Conservation (phyloP, 805 yeast species). For the Pachysolen tannophilus region DNA sequence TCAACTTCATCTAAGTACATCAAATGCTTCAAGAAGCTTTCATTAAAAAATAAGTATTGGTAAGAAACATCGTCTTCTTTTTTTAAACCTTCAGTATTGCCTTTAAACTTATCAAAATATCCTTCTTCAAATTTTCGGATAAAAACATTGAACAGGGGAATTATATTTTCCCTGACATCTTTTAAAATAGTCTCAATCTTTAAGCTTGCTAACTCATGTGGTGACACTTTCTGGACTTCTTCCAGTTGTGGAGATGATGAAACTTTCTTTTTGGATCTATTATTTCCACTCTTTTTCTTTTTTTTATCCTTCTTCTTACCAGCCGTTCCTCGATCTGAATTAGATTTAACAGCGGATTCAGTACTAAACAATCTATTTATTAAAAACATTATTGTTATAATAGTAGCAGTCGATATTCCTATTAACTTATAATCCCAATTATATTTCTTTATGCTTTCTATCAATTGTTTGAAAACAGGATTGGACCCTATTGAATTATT, state of each 20-base stretch:
- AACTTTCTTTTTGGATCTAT: too few species aligned
- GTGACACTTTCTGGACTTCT: not conserved
- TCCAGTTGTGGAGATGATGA: too few species aligned
- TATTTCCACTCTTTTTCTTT: conserved; percentile 4
- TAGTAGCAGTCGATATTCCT: conserved; percentile 4
- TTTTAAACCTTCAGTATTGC: not conserved
- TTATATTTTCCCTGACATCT: not conserved
- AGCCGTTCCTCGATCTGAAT: too few species aligned
- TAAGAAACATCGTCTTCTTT: conserved; percentile 21
- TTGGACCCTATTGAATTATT: too few species aligned
- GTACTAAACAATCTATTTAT: not conserved
- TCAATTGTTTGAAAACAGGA: too few species aligned
- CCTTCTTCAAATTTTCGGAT: conserved; percentile 8
- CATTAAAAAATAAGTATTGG: conserved; percentile 53
- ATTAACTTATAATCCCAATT: conserved; percentile 4
- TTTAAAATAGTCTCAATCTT: conserved; percentile 3
- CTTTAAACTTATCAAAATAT: not conserved
- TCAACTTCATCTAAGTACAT: conserved; percentile 63
- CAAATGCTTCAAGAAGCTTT: conserved; percentile 56
- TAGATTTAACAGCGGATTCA: not conserved
- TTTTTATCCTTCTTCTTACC: conserved; percentile 5
- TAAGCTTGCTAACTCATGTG: not conserved
- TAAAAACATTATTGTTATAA: conserved; percentile 5
- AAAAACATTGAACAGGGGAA: conserved; percentile 8
- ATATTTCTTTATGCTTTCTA: too few species aligned